phyloP scores from a whole-genome alignment of 2,329 filamentous ascomycete species.

The Ophiostoma montium region DNA sequence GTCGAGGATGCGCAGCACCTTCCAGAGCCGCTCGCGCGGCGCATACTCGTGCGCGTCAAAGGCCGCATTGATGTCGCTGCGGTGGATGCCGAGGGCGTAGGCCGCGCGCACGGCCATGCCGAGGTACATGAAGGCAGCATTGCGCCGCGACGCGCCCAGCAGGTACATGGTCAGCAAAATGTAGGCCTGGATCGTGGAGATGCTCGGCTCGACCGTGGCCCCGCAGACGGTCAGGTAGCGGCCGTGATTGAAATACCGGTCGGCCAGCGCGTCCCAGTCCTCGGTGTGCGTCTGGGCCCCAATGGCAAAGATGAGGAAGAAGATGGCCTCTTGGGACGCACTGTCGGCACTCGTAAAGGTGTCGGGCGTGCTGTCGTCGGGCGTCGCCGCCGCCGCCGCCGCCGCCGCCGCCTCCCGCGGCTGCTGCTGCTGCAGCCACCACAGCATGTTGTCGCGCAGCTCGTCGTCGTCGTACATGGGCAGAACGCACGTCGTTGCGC shows the following conservation, averaged over 20 bases:
- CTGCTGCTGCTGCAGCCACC: slow-evolving; percentile 17
- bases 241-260: slow-evolving; percentile 13
- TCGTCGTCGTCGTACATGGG: slow-evolving; percentile 21
- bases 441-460: slow-evolving; percentile 15
- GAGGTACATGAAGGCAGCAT: slow-evolving; percentile 49
- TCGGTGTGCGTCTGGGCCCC: slow-evolving; percentile 13
- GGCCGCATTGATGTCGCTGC: slow-evolving; percentile 15
- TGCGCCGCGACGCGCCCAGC: slow-evolving; percentile 42
- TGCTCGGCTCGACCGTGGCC: slow-evolving; percentile 38
- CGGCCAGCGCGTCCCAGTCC: slow-evolving; percentile 9
- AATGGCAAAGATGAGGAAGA: slow-evolving; percentile 15
- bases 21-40: slow-evolving; percentile 21
- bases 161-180: slow-evolving; percentile 45
- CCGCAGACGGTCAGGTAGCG: slow-evolving; percentile 29
- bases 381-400: not conserved
- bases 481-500: slow-evolving; percentile 17
- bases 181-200: slow-evolving; percentile 37
- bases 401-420: not conserved
- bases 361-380: slow-evolving; percentile 10
- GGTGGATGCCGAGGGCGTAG: slow-evolving; percentile 40
- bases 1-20: slow-evolving; percentile 20
- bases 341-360: slow-evolving; percentile 14
- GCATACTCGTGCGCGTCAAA: slow-evolving; percentile 17
- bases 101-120: slow-evolving; percentile 44
- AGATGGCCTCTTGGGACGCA: slow-evolving; percentile 6